Conservation (phyloP, 768 basidiomycete species). For the Sarcodon sp. region DNA sequence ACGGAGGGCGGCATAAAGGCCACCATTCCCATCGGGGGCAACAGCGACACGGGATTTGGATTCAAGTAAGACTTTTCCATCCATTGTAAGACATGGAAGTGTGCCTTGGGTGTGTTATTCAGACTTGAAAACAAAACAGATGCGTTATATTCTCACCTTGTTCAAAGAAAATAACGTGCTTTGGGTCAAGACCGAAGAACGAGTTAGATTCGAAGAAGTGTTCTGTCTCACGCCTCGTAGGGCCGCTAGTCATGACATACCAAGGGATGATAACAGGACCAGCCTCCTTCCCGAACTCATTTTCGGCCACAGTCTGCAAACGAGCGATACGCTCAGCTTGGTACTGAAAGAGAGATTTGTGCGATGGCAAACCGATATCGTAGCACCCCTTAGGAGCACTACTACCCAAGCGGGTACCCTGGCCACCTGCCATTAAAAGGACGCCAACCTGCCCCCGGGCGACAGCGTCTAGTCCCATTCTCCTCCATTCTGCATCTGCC, state of each 20-base stretch:
- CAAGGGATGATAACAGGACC: conserved; percentile 75
- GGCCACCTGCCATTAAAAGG: conserved; percentile 94
- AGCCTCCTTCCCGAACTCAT: conserved; percentile 32
- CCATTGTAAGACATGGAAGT: conserved; percentile 86
- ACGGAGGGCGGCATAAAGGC: conserved; percentile 89
- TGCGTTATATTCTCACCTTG: conserved; percentile 50
- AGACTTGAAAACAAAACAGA: no score
- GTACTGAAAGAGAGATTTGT: conserved; percentile 90
- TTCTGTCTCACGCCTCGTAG: conserved; percentile 81
- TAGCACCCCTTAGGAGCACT: conserved; percentile 95
- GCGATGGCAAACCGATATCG: conserved; percentile 88
- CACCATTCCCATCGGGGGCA: conserved; percentile 97
- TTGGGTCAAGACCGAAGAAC: conserved; percentile 71
- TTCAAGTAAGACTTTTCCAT: conserved; percentile 88
- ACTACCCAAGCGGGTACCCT: conserved; percentile 90
- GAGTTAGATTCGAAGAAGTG: conserved; percentile 64
- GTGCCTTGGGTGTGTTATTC: conserved; percentile 46
- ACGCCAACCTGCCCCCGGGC: conserved; percentile 82
- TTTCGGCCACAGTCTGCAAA: conserved; percentile 65
- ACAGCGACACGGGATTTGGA: conserved; percentile 72
- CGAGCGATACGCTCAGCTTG: conserved; percentile 94
- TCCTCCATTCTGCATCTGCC: conserved; percentile 64
- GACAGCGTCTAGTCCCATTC: conserved; percentile 70
- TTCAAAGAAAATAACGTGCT: conserved; percentile 88
- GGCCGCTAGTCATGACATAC: conserved; percentile 99